These are phyloP conservation scores for Mycena filopes DNA, from an alignment of 768 basidiomycete species.

Conservation along the genomic window DNA sequence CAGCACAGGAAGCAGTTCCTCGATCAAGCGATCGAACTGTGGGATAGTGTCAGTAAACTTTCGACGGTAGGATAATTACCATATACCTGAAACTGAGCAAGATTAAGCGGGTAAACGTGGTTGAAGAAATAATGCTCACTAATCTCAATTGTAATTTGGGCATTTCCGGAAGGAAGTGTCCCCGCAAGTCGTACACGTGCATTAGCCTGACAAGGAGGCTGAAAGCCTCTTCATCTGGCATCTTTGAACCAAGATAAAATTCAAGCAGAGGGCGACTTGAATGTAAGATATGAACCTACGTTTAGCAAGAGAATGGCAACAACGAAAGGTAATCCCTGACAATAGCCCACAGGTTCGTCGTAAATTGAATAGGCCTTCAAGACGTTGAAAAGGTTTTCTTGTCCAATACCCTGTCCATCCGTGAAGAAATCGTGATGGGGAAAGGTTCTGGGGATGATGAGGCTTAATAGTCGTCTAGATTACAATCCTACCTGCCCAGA, in stretches of 20 bases:
- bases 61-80: slow-evolving; percentile 12
- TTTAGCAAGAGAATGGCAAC: slow-evolving; percentile 94
- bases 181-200: slow-evolving; percentile 95
- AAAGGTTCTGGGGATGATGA: slow-evolving; percentile 73
- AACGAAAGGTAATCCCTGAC: slow-evolving; percentile 96
- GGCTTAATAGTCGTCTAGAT: slow-evolving; percentile 18
- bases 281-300: slow-evolving; percentile 62
- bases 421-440: slow-evolving; percentile 97
- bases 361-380: slow-evolving; percentile 96
- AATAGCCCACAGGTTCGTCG: slow-evolving; percentile 97
- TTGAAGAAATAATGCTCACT: slow-evolving; percentile 52
- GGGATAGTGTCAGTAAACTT: slow-evolving; percentile 10
- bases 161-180: slow-evolving; percentile 99
- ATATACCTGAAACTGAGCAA: slow-evolving; percentile 69
- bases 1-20: slow-evolving; percentile 91
- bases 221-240: slow-evolving; percentile 99
- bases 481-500: slow-evolving; percentile 72
- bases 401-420: slow-evolving; percentile 93
- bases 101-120: neutral
- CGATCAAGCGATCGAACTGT: slow-evolving; percentile 93
- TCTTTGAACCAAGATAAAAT: slow-evolving; percentile 58
- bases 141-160: slow-evolving; percentile 94
- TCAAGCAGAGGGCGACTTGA: neutral
- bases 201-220: slow-evolving; percentile 94
- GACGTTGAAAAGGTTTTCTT: slow-evolving; percentile 98